Conservation (phyloP, 139 green algal genomes). For the Closterium sp. region DNA sequence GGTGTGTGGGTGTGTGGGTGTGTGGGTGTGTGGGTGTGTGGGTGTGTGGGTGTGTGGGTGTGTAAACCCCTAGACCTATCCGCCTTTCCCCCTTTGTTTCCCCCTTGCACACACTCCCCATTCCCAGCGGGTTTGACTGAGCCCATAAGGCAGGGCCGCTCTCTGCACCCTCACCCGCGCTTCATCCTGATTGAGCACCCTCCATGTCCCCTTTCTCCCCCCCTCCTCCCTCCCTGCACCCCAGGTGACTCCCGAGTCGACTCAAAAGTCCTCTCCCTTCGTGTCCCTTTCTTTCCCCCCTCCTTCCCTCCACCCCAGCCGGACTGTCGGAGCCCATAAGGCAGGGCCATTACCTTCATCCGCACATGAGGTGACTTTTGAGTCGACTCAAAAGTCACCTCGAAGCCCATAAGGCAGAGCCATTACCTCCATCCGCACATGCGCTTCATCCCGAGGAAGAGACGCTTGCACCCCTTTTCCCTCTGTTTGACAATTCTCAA, state of each 20-base stretch:
- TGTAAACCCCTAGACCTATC: not conserved
- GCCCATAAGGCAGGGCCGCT: no score
- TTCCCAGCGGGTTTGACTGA: no score
- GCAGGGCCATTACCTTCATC: no score
- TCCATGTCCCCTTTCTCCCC: no score
- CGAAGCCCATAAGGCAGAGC: constrained; percentile 29
- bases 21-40: not conserved
- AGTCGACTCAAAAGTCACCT: no score
- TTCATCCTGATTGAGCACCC: constrained; percentile 85
- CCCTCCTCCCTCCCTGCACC: no score
- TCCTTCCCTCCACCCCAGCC: not conserved
- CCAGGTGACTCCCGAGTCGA: no score
- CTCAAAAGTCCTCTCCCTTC: no score
- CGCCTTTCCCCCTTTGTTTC: not conserved
- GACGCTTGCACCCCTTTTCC: not conserved
- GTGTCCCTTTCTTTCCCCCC: not conserved
- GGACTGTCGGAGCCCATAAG: constrained; percentile 44
- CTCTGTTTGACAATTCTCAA: no score
- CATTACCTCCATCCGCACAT: constrained; percentile 80
- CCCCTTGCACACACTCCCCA: not conserved
- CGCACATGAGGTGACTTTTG: no score
- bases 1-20: not conserved
- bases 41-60: not conserved
- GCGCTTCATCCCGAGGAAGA: constrained; percentile 87
- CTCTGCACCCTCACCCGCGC: constrained; percentile 79